Conservation (phyloP, 257 asterid species). For the Penstemon eatonii region DNA sequence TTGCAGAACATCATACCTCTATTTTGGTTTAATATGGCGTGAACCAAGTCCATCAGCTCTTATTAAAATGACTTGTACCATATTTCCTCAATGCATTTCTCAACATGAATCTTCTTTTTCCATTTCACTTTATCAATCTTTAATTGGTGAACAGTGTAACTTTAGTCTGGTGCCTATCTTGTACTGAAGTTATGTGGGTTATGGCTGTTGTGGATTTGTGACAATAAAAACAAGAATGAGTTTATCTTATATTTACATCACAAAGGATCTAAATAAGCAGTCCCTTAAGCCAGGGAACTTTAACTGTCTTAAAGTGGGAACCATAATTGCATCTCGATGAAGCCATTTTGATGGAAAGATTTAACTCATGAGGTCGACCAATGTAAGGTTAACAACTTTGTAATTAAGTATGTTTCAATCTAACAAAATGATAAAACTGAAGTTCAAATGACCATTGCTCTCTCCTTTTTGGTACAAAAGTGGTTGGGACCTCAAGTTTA, state of each 20-base stretch:
- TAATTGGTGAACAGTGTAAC: neutral
- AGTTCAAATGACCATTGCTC: constrained; percentile 12
- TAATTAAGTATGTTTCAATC: neutral
- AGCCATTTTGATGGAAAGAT: neutral
- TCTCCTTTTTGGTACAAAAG: neutral
- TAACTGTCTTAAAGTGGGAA: constrained; percentile 3
- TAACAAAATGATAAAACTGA: neutral
- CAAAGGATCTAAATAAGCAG: neutral
- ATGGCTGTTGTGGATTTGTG: neutral
- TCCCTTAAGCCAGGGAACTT: constrained; percentile 1
- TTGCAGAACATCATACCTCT: neutral
- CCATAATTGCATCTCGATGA: neutral
- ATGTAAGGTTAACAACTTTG: neutral
- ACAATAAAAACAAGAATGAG: neutral
- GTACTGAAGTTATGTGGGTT: neutral
- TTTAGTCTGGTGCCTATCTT: neutral
- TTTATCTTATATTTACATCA: constrained; percentile 1
- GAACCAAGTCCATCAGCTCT: neutral
- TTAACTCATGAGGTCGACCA: neutral
- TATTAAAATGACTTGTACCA: neutral
- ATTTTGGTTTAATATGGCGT: neutral
- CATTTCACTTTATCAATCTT: neutral
- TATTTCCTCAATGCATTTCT: neutral
- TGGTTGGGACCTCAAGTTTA: no score
- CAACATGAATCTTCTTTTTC: neutral